Conservation (phyloP, 495 filamentous ascomycete genomes). For the Penicillium longicatenatum region DNA sequence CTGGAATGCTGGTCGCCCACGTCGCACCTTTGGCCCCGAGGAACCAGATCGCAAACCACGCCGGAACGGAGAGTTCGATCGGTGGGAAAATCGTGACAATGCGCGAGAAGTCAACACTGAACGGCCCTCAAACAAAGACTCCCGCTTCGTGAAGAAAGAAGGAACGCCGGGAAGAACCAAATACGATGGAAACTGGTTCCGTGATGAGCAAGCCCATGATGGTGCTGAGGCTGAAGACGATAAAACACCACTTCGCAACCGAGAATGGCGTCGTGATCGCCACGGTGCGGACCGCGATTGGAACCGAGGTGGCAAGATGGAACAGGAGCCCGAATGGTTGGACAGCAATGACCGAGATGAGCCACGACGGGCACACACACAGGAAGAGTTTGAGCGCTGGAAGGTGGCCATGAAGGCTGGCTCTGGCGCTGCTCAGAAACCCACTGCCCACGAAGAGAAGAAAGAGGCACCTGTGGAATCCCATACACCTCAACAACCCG, state of each 20-base stretch:
- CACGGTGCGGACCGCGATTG: slow-evolving; percentile 66
- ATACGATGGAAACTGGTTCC: slow-evolving; percentile 60
- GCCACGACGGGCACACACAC: slow-evolving; percentile 66
- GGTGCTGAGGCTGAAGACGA: slow-evolving; percentile 58
- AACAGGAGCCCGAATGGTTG: slow-evolving; percentile 86
- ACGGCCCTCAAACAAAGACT: slow-evolving; percentile 43
- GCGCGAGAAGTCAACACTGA: slow-evolving; percentile 52
- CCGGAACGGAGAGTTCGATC: slow-evolving; percentile 68
- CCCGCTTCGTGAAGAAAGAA: slow-evolving; percentile 54
- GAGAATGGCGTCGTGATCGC: slow-evolving; percentile 66
- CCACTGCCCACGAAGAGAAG: slow-evolving; percentile 50
- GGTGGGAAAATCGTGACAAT: slow-evolving; percentile 44
- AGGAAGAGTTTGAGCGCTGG: slow-evolving; percentile 94
- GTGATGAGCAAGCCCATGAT: slow-evolving; percentile 55
- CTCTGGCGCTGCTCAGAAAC: slow-evolving; percentile 29
- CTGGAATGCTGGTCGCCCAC: slow-evolving; percentile 59
- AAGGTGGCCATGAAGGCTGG: slow-evolving; percentile 87
- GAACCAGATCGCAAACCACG: slow-evolving; percentile 54
- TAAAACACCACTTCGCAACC: slow-evolving; percentile 53
- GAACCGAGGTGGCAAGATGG: slow-evolving; percentile 51
- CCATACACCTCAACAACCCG: slow-evolving; percentile 29
- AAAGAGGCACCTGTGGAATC: slow-evolving; percentile 36
- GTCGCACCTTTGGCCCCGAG: slow-evolving; percentile 54
- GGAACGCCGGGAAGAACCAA: slow-evolving; percentile 47
- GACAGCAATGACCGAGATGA: slow-evolving; percentile 75